Evolutionary conservation across 2,329 filamentous ascomycete genomes (phyloP), one percentile per base, ranked within the genome.

Genomic region (Spiromastix sp.): DNA sequence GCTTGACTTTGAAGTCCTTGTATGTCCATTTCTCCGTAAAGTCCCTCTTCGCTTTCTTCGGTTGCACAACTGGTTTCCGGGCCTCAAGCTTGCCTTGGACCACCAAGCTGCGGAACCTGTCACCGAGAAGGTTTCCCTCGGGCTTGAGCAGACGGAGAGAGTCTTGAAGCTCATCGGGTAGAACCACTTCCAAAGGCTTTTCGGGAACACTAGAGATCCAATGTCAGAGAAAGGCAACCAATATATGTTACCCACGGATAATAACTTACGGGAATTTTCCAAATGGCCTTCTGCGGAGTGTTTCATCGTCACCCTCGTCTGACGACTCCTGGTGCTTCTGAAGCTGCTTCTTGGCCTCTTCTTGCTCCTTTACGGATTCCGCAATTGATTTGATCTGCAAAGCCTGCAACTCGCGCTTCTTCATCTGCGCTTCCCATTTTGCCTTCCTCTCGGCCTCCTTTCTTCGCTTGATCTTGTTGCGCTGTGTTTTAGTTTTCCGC

Each of bases 21-120:
- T 94, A 84, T 29, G 80, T 77, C 91, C 91, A 98, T 65, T 96
- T 98, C 73, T 96, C 91, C 5, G 85, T 94, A 34, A 78, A 62
- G 59, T 83, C 85, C 48, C 68, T 78, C 70, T 79, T 87, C 44
- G 76, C 74, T 68, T 91, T 84, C 71, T 84, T 93, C 51, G 72
- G 73, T 64, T 91, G 89, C 5, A 79, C 74, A 39, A 89, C 74
- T 34, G 79, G 79, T 55, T 80, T 80, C 48, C 91, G 73, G 32
- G 75, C 74, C 68, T 98, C 91, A 42, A 98, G 64, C 64, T 91
- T 93, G 40, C 91, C 91, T 43, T 86, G 77, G 21, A 96, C 72
- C 43, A 96, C 67, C 62, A 96, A 69, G 57, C 76, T 96, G 42
- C 91, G 72, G 67, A 94, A 96, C 33, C 91, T 74, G 52, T 98